Evolutionary conservation across 2,329 filamentous ascomycete species (phyloP), one percentile per base, ranked within the genome.

Genomic region (Alternaria sp.): DNA sequence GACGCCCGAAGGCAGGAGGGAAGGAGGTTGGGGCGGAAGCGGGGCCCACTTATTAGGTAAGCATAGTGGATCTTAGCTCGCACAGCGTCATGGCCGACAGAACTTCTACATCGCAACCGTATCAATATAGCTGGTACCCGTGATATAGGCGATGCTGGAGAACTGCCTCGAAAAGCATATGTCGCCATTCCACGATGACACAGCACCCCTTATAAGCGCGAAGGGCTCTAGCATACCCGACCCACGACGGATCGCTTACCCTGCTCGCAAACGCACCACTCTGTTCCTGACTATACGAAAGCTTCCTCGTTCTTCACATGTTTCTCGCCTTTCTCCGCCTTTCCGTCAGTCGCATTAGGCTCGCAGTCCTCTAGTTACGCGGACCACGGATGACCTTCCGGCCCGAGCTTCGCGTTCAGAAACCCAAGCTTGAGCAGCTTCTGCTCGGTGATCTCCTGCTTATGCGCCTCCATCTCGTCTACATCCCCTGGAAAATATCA

Each of bases 401-500:
- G 47, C n/a, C 70, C 68, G 9, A 73, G 60, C 26, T 63, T 67
- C 15, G 70, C 71, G 18, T 63, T 58, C 14, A 70, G 28, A 53
- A 71, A 72, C 45, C 54, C 67, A 45, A 69, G 60, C 55, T 72
- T 74, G 47, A 79, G 63, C 41, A 77, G 59, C 55, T 75, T 73
- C 46, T 71, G 68, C 25, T 72, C 63, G 11, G 72, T 61, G 62
- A 78, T 76, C 64, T 78, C 70, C 15, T 74, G 67, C 50, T 68
- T 72, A 58, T 74, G 71, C 14, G 55, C 63, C 54, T 73, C 64
- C 60, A 78, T 63, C 66, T 78, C 72, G 14, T 67, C 61, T 41
- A 76, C 65, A 66, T 79, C 75, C 76, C 37, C 37, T 41, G 37
- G 37, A 18, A 41, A 18, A 18, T 10, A 41, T 41, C 37, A 41